Evolutionary conservation across 73 alveolate species (phyloP), one percentile per base, ranked within the genome.

Genomic region (Paramecium primaurelia): DNA sequence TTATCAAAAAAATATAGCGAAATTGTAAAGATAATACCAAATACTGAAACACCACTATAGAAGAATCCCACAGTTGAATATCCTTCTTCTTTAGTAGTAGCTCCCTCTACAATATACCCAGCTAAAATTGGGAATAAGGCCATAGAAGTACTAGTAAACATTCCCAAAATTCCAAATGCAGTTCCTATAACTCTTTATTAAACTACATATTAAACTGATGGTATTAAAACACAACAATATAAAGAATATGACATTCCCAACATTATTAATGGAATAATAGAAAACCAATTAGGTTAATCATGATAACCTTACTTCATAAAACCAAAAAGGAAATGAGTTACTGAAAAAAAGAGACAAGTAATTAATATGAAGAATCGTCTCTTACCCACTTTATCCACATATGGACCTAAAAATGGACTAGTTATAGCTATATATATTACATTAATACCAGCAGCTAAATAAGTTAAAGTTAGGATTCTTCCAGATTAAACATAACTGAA

Each of bases 141-240:
- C 73, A 44, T 25, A 0, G 77, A 34, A 9, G 58, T 36, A 80
- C 91, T 80, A 10, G 47, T 42, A 40, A 80, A 44, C 73, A 80
- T 42, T 0, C 91, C 71, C 14, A 80, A 44, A 11, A 80, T 18
- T 80, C 91, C 91, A 45, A 80, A 80, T 18, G 91, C 91, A 80
- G 91, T 80, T 20, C 91, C 91, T 10, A 80, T 47, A 47, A 80
- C 73, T 36, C 75, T 42, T 47, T 80, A 20, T 80, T 40, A 7
- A 0, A 80, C 91, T 14, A 80, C 91, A 80, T 80, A 80, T 7
- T 80, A 20, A 1, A 80, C 47, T 10, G 77, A 44, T 22, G 91
- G 91, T 32, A 80, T 80, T 25, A 47, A 40, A 45, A 80, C 47
- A 49, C 91, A 80, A 25, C 64, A 80, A 80, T 80, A 80, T 20